phyloP scores from a whole-genome alignment of 2,329 filamentous ascomycete species.

The Xenoacremonium recifei region DNA sequence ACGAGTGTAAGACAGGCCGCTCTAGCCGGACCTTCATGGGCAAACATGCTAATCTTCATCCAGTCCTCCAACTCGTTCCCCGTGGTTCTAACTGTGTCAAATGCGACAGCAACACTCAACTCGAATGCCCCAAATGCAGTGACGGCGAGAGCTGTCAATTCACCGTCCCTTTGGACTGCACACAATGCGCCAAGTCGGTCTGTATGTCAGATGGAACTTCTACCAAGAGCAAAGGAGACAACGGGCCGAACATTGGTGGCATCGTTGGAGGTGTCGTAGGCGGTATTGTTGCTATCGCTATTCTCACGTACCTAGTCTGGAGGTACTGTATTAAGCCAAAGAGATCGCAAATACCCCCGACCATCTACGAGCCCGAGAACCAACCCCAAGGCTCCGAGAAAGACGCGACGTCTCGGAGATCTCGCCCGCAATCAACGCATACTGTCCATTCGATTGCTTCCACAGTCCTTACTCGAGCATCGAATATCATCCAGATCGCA shows the following conservation, averaged over 20 bases:
- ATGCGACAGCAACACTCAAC: conserved; percentile 41
- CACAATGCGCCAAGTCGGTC: conserved; percentile 45
- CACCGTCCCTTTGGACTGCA: conserved; percentile 44
- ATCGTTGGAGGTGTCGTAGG: conserved; percentile 92
- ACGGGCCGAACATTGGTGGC: conserved; percentile 70
- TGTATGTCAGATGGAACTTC: conserved; percentile 37
- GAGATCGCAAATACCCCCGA: conserved; percentile 58
- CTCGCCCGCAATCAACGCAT: conserved; percentile 72
- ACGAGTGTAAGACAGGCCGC: conserved; percentile 26
- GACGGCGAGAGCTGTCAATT: conserved; percentile 43
- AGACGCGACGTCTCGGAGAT: conserved; percentile 40
- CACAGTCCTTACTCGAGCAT: conserved; percentile 90
- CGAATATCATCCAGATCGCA: conserved; percentile 98
- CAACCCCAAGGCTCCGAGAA: conserved; percentile 46
- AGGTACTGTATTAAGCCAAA: conserved; percentile 82
- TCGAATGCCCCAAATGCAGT: conserved; percentile 46
- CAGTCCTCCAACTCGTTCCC: conserved; percentile 35
- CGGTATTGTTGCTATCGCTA: conserved; percentile 72
- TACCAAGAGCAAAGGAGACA: conserved; percentile 22
- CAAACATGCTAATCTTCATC: too few species aligned
- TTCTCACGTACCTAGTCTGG: conserved; percentile 79
- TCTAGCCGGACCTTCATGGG: too few species aligned
- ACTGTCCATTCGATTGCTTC: conserved; percentile 92
- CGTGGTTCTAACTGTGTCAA: conserved; percentile 44
- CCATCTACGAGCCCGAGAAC: conserved; percentile 56